Evolutionary conservation across 441 rosid genomes (phyloP), one percentile per base, ranked within the genome.

Genomic region (Pelargonium myrrhifolium): DNA sequence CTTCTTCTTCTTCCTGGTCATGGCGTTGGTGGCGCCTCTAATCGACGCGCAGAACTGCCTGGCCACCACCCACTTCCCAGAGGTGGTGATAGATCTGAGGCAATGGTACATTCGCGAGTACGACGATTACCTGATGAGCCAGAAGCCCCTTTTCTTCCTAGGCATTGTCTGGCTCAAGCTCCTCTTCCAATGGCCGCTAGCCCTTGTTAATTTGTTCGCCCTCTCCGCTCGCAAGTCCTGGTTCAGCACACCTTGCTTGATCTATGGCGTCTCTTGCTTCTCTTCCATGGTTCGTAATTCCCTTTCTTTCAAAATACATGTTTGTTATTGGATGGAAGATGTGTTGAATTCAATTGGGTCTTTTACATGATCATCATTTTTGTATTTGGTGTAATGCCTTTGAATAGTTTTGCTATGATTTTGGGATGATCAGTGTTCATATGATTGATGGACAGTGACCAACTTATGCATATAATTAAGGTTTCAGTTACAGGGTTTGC

Each of bases 121-220:
- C 53, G 88, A 83, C 14, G 96, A 93, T 68, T 93, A 81, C 68
- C 75, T 90, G 17, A 6, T 85, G 37, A 43, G 58, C 62, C 97
- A 90, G 77, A 87, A 85, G 75, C 98, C 97, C 6, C 78, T 71
- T 75, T 93, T 90, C 85, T 79, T 87, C 72, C 84, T 86, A 3
- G 94, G 88, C 2, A 24, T 87, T 15, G 79, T 83, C 3, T 87
- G 96, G 97, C 77, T 84, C 12, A 92, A 88, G 80, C 83, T 90
- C 22, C 18, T 89, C 8, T 79, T 90, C 67, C 86, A 78, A 6
- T 93, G 98, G 92, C 97, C 98, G 9, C 96, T 90, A 63, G 69
- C 86, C 3, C 59, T 90, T 45, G 58, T 85, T 62, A 90, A 81
- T 65, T 68, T 89, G 24, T 86, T 77, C 66, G 94, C 76, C 0